These are phyloP conservation scores for Rhamnella rubrinervis DNA, from an alignment of 331 rosid genomes.

Conservation along the genomic window DNA sequence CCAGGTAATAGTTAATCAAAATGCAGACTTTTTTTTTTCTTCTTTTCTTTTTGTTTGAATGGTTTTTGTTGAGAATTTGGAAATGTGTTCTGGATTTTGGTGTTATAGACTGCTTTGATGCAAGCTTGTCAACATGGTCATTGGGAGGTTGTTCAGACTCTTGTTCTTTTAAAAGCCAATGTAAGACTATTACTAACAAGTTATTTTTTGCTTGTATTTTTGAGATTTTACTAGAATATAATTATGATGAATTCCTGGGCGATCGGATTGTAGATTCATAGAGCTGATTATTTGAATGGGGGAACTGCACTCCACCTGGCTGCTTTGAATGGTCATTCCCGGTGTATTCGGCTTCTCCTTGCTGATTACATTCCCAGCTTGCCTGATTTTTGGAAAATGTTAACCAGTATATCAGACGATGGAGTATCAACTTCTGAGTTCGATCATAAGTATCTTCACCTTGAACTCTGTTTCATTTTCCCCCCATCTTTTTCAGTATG, in stretches of 20 bases:
- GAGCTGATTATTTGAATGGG: conserved; percentile 90
- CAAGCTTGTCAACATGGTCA: conserved; percentile 99
- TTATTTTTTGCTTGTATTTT: conserved; percentile 15
- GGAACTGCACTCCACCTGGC: conserved; percentile 97
- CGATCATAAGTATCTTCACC: conserved; percentile 57
- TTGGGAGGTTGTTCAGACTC: conserved; percentile 91
- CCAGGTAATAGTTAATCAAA: conserved; percentile 57
- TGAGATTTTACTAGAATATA: conserved; percentile 4
- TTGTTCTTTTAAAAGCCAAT: conserved; percentile 66
- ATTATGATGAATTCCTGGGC: conserved; percentile 26
- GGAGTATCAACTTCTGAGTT: conserved; percentile 51
- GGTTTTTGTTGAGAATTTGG: conserved; percentile 17
- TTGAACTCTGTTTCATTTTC: conserved; percentile 16
- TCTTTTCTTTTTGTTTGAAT: not conserved
- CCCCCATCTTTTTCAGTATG: conserved; percentile 15
- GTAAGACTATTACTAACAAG: conserved; percentile 40
- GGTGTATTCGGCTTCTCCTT: conserved; percentile 80
- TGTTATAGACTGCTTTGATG: conserved; percentile 95
- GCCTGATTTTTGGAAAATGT: conserved; percentile 56
- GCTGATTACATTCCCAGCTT: conserved; percentile 82
- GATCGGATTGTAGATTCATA: conserved; percentile 64
- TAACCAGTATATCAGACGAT: conserved; percentile 33
- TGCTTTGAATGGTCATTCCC: conserved; percentile 89
- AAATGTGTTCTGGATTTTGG: conserved; percentile 15
- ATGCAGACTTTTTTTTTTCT: not conserved